Evolutionary conservation across 2,329 filamentous ascomycete genomes (phyloP), one percentile per base, ranked within the genome.

Genomic region (Sporothrix phasma): DNA sequence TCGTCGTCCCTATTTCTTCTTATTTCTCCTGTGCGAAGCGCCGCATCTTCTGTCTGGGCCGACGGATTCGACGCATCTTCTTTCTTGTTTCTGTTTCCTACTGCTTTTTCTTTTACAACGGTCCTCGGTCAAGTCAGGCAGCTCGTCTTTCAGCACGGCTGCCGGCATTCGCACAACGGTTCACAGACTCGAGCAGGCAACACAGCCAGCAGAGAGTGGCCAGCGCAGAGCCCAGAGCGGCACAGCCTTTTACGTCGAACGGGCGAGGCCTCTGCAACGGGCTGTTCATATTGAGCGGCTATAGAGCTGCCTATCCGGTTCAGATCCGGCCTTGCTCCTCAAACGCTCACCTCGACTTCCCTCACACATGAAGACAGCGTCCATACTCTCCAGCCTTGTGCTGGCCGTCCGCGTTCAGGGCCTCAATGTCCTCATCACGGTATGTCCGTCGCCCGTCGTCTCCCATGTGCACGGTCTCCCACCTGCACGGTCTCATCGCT

Each of bases 341-440:
- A 0, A 51, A 34, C n/a, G n/a, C 13, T 29, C 7, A n/a, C 26
- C 26, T 19, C 19, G 10, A 15, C n/a, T 2, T 17, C n/a, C 26
- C 15, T 51, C 47, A 22, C 39, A 22, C n/a, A 63, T 63, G 61
- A 51, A 45, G n/a, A 17, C 49, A 6, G 3, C 22, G 19, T n/a
- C 58, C 4, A 15, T 66, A 19, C n/a, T 64, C 13, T 39, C 59
- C 43, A 24, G 43, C 11, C 22, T 51, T 11, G 39, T 22, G 22
- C 41, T 66, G 29, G 45, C 62, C 5, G n/a, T 56, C 13, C 8
- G 61, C 13, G 49, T 39, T 31, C 37, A 47, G 2, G 66, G 61
- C 51, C 51, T 65, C 62, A 65, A 67, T 43, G 49, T 67, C 31
- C 61, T 67, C 19, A 65, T 67, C 31, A 65, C 66, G 3, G 66